Conservation (phyloP, 805 yeast genomes). For the Saccharomyces eubayanus region DNA sequence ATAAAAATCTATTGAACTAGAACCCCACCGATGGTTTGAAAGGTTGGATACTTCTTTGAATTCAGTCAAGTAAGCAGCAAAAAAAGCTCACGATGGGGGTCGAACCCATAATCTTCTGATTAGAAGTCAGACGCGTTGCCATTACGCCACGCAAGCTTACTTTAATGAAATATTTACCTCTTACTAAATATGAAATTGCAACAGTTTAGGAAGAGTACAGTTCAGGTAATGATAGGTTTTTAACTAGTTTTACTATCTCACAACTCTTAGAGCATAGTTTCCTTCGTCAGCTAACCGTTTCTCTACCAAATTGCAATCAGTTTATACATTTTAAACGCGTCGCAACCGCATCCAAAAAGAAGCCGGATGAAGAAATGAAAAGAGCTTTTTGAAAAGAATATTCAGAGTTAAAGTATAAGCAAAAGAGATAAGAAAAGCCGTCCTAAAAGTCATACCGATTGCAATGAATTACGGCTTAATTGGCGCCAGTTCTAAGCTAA, state of each 20-base stretch:
- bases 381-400: background rate
- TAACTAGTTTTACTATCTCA: background rate
- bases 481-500: background rate
- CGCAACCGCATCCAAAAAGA: background rate
- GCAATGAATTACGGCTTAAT: background rate
- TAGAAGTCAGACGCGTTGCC: conserved; percentile 52
- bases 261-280: background rate
- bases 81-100: conserved; percentile 46
- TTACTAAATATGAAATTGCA: too few relatives aligned
- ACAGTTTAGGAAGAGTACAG: too few relatives aligned
- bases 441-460: background rate
- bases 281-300: background rate
- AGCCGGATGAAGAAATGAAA: background rate
- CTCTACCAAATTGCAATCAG: background rate
- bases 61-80: conserved; percentile 4
- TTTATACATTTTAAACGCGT: background rate
- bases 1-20: conserved; percentile 1
- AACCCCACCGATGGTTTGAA: too few relatives aligned
- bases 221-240: too few relatives aligned
- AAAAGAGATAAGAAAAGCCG: background rate
- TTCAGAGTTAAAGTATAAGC: background rate
- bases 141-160: conserved; percentile 44
- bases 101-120: conserved; percentile 50
- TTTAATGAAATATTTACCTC: too few relatives aligned
- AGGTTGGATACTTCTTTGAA: too few relatives aligned